Base-by-base conservation (phyloP, 176 grass and related monocot species). In the Phyllostachys edulis region DNA sequence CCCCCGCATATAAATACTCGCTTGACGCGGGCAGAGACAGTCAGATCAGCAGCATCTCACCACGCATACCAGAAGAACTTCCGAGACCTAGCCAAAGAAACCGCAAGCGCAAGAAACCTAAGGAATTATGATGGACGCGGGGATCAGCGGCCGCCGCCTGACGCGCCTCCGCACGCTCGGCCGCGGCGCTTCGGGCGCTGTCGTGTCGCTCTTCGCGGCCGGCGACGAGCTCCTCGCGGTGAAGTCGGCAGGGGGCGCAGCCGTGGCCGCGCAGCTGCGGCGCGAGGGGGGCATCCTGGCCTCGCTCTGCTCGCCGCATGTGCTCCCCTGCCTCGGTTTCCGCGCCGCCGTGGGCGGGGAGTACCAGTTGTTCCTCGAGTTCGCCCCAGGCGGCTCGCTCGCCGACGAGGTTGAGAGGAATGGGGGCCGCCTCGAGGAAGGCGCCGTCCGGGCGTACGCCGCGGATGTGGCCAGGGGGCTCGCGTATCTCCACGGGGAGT, bases 351-450 rank as follows among this genome's bases (percentile, higher is more conserved):
- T 34, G 0, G 80, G 67, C 1, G 47, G 45, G 14, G 82, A 72
- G 86, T 85, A 63, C 76, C 63, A 90, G 84, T 65, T 97, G 1
- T 70, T 94, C 80, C 80, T 97, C 40, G 92, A 95, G 87, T 95
- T 93, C 75, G 96, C 96, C 12, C 76, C 91, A 15, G 87, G 96
- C 39, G 96, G 96, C 62, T 91, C 96, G 71, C 91, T 98, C 5
- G 41, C 85, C 9, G 96, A 98, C 68, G 82, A 86, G 79, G 86
- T 85, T 67, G 90, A 18, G 27, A 18, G 84, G 38, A 76, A 71
- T 23, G 84, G 89, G 6, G 83, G 90, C 7, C 50, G 71, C 10
- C 86, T 98, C 10, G 75, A 77, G 39, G 96, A 98, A 21, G 21
- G 68, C 37, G 39, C 42, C 2, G 21, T 91, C 9, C 87, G 87